phyloP scores from a whole-genome alignment of 805 yeast species.

The Metschnikowia cubensis region DNA sequence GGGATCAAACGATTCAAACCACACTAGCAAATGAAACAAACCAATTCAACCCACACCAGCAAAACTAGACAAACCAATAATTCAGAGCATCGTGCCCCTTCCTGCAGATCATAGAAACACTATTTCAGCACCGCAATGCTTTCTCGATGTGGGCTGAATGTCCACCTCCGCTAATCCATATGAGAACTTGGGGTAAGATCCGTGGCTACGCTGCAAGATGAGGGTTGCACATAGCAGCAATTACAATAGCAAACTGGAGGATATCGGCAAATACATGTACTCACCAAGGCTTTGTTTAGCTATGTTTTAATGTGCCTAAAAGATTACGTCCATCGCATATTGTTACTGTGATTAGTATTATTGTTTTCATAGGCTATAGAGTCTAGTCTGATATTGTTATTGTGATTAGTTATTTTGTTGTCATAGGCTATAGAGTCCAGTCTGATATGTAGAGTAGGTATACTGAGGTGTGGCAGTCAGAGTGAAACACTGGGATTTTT shows the following conservation, averaged over 20 bases:
- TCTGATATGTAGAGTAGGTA: too few relatives aligned
- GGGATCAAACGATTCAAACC: too few relatives aligned
- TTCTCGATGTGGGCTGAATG: background rate
- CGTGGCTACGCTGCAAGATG: background rate
- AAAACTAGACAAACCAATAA: too few relatives aligned
- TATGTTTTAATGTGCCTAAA: background rate
- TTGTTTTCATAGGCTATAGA: background rate
- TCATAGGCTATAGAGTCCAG: too few relatives aligned
- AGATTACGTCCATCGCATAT: background rate
- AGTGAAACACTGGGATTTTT: too few relatives aligned
- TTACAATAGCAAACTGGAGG: background rate
- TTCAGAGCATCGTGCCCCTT: too few relatives aligned
- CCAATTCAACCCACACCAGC: too few relatives aligned
- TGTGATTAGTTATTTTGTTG: too few relatives aligned
- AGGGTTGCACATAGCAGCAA: background rate
- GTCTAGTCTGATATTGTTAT: too few relatives aligned
- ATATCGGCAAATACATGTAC: background rate
- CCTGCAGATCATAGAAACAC: background rate
- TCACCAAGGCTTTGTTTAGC: background rate
- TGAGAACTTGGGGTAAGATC: constrained; percentile 3
- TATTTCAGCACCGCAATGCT: background rate
- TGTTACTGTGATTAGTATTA: background rate
- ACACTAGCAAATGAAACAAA: too few relatives aligned
- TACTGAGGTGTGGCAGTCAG: too few relatives aligned
- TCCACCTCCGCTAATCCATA: background rate